A percentile compares a stretch with the other conserved stretches of the same genome.
phyloP scores from a whole-genome alignment of 2,329 filamentous ascomycete genomes.

The Chrysoporthe austroafricana region DNA sequence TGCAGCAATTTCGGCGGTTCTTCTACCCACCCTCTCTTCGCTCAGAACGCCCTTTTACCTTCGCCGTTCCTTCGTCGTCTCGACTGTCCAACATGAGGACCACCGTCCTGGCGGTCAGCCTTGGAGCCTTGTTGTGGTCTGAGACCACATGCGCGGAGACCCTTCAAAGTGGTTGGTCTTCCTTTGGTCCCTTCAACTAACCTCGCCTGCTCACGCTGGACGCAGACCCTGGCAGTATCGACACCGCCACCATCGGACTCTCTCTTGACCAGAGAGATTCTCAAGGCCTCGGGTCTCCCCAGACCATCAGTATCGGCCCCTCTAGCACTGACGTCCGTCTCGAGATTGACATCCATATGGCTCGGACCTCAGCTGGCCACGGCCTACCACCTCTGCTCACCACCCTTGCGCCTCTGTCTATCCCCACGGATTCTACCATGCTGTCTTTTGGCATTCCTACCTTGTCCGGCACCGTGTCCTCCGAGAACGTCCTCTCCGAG shows the following conservation, averaged over 20 bases:
- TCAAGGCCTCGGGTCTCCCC: constrained; percentile 15
- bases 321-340: constrained; percentile 19
- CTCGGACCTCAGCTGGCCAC: neutral
- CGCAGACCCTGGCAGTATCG: constrained; percentile 1
- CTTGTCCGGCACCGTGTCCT: constrained; percentile 1
- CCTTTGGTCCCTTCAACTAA: neutral
- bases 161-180: constrained; percentile 7
- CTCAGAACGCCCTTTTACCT: constrained; percentile 4
- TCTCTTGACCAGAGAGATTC: constrained; percentile 10
- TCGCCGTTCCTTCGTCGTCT: neutral
- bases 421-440: neutral
- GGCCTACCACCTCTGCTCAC: constrained; percentile 1
- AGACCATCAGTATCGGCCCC: constrained; percentile 14
- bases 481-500: constrained; percentile 5
- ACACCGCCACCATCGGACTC: constrained; percentile 3
- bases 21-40: constrained; percentile 19
- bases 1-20: constrained; percentile 29
- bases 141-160: neutral
- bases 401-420: constrained; percentile 12
- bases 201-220: neutral
- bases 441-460: neutral
- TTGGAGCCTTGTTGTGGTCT: constrained; percentile 14
- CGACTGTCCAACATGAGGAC: constrained; percentile 14
- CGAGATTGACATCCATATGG: constrained; percentile 26
- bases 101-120: constrained; percentile 13